These are phyloP conservation scores for Fusarium pininemorale DNA, from an alignment of 2,329 filamentous ascomycete species.

Conservation along the genomic window DNA sequence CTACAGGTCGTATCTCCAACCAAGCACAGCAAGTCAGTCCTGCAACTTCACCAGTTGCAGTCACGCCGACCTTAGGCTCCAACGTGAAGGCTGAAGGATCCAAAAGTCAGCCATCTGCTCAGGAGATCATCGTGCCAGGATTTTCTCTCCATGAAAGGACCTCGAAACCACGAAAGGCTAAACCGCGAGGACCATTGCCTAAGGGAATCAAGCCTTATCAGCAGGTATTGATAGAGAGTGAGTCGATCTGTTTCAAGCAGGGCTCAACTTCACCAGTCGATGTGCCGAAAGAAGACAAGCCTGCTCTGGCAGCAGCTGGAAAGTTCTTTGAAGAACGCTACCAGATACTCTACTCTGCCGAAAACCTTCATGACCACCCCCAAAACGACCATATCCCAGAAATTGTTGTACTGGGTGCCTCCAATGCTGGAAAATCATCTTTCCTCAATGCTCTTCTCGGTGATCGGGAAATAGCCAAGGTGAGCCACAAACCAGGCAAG, in stretches of 20 bases:
- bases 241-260: slow-evolving; percentile 35
- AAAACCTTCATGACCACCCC: slow-evolving; percentile 58
- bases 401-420: slow-evolving; percentile 83
- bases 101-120: too few species aligned
- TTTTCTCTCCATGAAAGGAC: neutral
- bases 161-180: slow-evolving; percentile 1
- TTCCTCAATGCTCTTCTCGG: slow-evolving; percentile 85
- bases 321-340: slow-evolving; percentile 47
- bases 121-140: neutral
- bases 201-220: slow-evolving; percentile 35
- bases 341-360: slow-evolving; percentile 61
- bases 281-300: slow-evolving; percentile 32
- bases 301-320: slow-evolving; percentile 41
- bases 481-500: slow-evolving; percentile 61
- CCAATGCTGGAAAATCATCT: slow-evolving; percentile 89
- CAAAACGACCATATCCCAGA: slow-evolving; percentile 64
- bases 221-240: slow-evolving; percentile 29
- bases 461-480: slow-evolving; percentile 54
- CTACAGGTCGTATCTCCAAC: neutral
- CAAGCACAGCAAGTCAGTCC: neutral
- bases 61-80: too few species aligned
- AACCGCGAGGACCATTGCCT: slow-evolving; percentile 3
- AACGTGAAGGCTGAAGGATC: neutral
- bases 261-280: slow-evolving; percentile 17
- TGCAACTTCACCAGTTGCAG: neutral